These are phyloP conservation scores for Hortaea sp. DNA, from an alignment of 2,329 filamentous ascomycete species.

Conservation along the genomic window DNA sequence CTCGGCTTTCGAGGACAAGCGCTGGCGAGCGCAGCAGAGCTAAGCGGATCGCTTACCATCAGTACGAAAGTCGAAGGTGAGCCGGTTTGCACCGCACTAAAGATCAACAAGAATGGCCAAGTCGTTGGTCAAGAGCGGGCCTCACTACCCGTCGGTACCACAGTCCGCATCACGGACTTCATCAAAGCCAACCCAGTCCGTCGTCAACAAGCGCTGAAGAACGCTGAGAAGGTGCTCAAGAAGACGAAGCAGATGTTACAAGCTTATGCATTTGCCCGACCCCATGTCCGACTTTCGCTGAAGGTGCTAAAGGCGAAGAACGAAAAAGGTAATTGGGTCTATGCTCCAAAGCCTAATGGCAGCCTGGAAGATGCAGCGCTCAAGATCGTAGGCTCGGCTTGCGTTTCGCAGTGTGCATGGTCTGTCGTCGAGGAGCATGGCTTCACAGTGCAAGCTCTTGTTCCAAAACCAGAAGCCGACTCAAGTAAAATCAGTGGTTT, in stretches of 20 bases:
- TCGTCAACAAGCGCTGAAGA: constrained; percentile 47
- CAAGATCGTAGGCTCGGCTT: constrained; percentile 50
- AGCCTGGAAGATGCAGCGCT: constrained; percentile 48
- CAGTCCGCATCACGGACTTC: constrained; percentile 50
- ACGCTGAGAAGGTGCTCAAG: constrained; percentile 45
- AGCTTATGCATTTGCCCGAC: constrained; percentile 57
- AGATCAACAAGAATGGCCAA: constrained; percentile 41
- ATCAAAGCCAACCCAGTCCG: constrained; percentile 55
- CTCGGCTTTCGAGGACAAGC: constrained; percentile 73
- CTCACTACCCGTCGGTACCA: constrained; percentile 58
- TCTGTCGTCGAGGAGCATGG: constrained; percentile 25
- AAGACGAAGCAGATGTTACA: constrained; percentile 52
- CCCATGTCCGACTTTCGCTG: constrained; percentile 50
- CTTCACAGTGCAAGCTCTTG: constrained; percentile 46
- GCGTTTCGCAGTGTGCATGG: constrained; percentile 45
- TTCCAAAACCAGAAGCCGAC: constrained; percentile 44
- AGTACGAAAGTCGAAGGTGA: constrained; percentile 56
- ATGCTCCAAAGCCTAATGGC: constrained; percentile 45
- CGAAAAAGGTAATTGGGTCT: constrained; percentile 49
- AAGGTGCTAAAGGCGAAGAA: constrained; percentile 46
- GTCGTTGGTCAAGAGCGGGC: constrained; percentile 30
- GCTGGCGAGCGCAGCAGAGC: constrained; percentile 53
- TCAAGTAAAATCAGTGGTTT: constrained; percentile 29
- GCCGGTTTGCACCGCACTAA: constrained; percentile 44
- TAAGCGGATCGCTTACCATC: constrained; percentile 48